Conservation (phyloP, 768 basidiomycete genomes). For the Auriscalpium vulgare region DNA sequence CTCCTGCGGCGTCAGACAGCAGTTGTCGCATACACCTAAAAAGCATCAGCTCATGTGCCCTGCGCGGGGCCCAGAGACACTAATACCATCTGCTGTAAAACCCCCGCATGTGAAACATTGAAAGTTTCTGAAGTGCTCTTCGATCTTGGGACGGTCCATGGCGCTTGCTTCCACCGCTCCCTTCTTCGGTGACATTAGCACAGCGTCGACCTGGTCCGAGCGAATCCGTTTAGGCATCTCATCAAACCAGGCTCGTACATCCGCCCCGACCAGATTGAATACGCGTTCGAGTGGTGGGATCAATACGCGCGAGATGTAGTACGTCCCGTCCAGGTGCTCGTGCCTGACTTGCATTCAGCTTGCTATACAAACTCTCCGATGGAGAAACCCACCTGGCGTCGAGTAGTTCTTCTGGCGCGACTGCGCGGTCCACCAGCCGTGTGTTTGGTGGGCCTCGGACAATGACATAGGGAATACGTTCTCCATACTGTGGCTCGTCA, state of each 20-base stretch:
- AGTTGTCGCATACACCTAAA: slow-evolving; percentile 29
- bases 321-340: slow-evolving; percentile 71
- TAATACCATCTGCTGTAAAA: slow-evolving; percentile 43
- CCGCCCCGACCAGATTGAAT: slow-evolving; percentile 85
- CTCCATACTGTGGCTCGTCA: slow-evolving; percentile 85
- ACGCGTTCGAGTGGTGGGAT: slow-evolving; percentile 88
- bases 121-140: slow-evolving; percentile 65
- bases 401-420: slow-evolving; percentile 65
- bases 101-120: slow-evolving; percentile 66
- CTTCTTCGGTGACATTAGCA: slow-evolving; percentile 29
- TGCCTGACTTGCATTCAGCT: slow-evolving; percentile 33
- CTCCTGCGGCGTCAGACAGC: slow-evolving; percentile 21
- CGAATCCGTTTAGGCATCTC: slow-evolving; percentile 68
- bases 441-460: slow-evolving; percentile 51
- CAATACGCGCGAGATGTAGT: slow-evolving; percentile 82
- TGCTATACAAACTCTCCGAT: neutral
- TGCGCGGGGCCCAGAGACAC: too few species aligned
- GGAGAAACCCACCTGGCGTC: slow-evolving; percentile 43
- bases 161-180: slow-evolving; percentile 16
- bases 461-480: slow-evolving; percentile 90
- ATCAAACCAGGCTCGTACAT: slow-evolving; percentile 80
- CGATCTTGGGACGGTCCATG: slow-evolving; percentile 45
- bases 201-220: slow-evolving; percentile 29
- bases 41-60: neutral
- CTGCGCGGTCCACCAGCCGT: slow-evolving; percentile 67